Evolutionary conservation across 2,329 filamentous ascomycete genomes (phyloP).

Genomic region (Colletotrichum zoysiae): DNA sequence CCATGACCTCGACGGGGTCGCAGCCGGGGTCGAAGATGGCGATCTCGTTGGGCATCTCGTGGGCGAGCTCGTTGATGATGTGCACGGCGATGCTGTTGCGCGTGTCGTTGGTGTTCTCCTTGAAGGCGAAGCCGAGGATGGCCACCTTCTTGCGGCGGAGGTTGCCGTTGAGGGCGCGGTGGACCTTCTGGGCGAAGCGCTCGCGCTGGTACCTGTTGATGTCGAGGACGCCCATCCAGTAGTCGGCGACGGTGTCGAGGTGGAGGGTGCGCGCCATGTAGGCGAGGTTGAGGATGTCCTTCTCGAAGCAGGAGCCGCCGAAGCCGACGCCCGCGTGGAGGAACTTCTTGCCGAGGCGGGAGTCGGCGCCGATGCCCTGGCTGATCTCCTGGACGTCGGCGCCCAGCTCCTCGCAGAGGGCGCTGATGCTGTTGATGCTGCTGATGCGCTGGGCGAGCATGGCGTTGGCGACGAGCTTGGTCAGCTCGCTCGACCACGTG

Average conservation of each 20-base stretch:
- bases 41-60: conserved; percentile 73
- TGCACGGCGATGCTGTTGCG: conserved; percentile 78
- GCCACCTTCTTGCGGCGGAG: conserved; percentile 78
- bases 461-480: conserved; percentile 84
- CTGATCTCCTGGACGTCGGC: conserved; percentile 82
- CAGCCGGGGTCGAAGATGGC: conserved; percentile 77
- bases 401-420: conserved; percentile 81
- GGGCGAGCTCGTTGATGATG: conserved; percentile 74
- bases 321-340: conserved; percentile 82
- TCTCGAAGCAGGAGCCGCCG: conserved; percentile 85
- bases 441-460: conserved; percentile 85
- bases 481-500: conserved; percentile 81
- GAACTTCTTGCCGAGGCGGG: conserved; percentile 79
- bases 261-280: conserved; percentile 80
- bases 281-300: conserved; percentile 80
- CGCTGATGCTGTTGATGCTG: conserved; percentile 85
- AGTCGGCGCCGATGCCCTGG: conserved; percentile 75
- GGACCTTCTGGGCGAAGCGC: conserved; percentile 75
- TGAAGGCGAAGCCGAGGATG: conserved; percentile 82
- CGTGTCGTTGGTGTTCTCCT: conserved; percentile 83
- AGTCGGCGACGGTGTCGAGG: conserved; percentile 78
- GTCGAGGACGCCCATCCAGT: conserved; percentile 79
- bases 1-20: conserved; percentile 62
- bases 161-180: conserved; percentile 76
- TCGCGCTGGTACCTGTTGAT: conserved; percentile 83